Evolutionary conservation across 331 rosid species (phyloP), one percentile per base, ranked within the genome.

Genomic region (Ulmus americana): DNA sequence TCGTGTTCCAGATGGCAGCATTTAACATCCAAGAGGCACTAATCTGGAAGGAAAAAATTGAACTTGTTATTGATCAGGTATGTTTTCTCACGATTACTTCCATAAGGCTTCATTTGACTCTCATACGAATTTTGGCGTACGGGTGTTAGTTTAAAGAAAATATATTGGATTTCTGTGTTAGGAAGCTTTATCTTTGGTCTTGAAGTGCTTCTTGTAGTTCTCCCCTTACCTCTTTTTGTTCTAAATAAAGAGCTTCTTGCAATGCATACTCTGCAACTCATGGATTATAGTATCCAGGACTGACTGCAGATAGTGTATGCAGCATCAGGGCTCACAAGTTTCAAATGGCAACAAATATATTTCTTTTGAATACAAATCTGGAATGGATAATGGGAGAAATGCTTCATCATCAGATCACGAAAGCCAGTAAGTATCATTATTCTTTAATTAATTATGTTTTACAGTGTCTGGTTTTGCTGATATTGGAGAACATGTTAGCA

Each of bases 11-110:
- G 99, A 90, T 94, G 99, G 99, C 99, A 22, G 99, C 99, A 64
- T 94, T 90, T 78, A 94, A 94, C 80, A 94, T 94, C 78, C 99
- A 90, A 80, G 99, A 94, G 84, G 95, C 99, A 76, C 87, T 87
- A 64, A 16, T 82, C 38, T 94, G 99, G 99, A 94, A 82, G 79
- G 97, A 90, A 71, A 94, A 90, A 74, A 85, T 94, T 66, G 95
- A 87, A 77, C 68, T 77, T 72, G 99, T 87, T 49, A 94, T 94
- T 81, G 99, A 94, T 83, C 91, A 84, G 95, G 99, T 90, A 62
- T 74, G 71, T 70, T 70, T 22, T 70, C 67, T 64, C 42, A 38
- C 48, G 39, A 62, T 48, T 45, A 14, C 14, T 51, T 40, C 65
- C 44, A 39, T 9, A 13, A n/a, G 39, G 63, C 50, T 22, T 46